A percentile compares a stretch with the other conserved stretches of the same genome.
Conservation (phyloP, 805 yeast genomes). For the Lipomyces orientalis region DNA sequence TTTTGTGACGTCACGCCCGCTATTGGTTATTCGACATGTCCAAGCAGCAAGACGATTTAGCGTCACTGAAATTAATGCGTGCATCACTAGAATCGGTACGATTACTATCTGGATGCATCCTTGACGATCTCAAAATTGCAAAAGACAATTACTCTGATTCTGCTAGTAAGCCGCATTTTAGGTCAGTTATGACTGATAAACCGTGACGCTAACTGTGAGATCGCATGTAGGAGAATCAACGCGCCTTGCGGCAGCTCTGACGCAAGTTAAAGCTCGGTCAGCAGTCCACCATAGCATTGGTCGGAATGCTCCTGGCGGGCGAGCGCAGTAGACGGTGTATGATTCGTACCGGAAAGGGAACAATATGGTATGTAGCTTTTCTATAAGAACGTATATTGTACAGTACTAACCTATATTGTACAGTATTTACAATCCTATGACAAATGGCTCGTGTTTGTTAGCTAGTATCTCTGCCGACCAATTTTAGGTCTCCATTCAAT, state of each 20-base stretch:
- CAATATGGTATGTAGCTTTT: background rate
- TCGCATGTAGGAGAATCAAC: background rate
- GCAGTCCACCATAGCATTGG: background rate
- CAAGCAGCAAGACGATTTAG: conserved; percentile 18
- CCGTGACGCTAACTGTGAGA: background rate
- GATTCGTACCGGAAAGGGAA: background rate
- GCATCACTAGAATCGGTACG: conserved; percentile 37
- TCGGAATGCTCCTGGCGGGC: background rate
- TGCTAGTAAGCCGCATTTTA: conserved; percentile 15
- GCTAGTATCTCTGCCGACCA: conserved; percentile 29
- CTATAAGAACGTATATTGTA: background rate
- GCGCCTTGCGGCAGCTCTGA: conserved; percentile 1
- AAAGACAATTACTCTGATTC: conserved; percentile 23
- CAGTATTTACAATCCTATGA: background rate
- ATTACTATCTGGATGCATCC: conserved; percentile 21
- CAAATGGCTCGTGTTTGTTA: background rate
- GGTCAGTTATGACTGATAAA: background rate
- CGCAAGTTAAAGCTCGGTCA: background rate
- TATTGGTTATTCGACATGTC: background rate
- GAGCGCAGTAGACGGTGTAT: background rate
- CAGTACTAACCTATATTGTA: background rate
- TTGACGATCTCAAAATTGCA: conserved; percentile 25
- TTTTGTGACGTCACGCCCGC: background rate
- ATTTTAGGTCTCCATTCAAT: conserved; percentile 46
- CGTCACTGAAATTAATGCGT: conserved; percentile 27